phyloP scores from a whole-genome alignment of 2,329 filamentous ascomycete genomes.

The Arachnopeziza araneosa region DNA sequence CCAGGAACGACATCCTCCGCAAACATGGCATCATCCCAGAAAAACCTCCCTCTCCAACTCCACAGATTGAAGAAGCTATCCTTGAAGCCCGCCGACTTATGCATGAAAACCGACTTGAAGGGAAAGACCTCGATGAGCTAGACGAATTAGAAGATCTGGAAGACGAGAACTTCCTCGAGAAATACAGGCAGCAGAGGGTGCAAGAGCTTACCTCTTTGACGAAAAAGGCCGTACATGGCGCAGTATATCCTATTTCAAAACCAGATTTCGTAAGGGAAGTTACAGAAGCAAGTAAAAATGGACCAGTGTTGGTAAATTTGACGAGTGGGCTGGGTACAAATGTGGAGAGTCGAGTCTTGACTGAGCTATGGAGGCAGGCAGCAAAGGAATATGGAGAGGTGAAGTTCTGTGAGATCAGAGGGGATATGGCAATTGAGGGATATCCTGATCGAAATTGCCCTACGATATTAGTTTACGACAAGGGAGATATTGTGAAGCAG shows the following conservation, averaged over 20 bases:
- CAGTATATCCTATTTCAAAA: constrained; percentile 90
- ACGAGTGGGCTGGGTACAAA: constrained; percentile 75
- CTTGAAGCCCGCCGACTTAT: constrained; percentile 75
- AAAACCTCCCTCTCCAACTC: constrained; percentile 90
- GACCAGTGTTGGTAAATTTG: constrained; percentile 70
- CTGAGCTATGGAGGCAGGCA: constrained; percentile 79
- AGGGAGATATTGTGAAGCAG: constrained; percentile 88
- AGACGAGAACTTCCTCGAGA: constrained; percentile 84
- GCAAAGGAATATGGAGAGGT: constrained; percentile 84
- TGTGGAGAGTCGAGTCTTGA: constrained; percentile 75
- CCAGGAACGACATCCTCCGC: constrained; percentile 97
- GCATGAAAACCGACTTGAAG: constrained; percentile 87
- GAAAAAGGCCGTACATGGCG: constrained; percentile 75
- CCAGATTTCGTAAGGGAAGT: constrained; percentile 89
- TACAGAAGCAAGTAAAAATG: constrained; percentile 77
- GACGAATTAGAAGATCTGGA: constrained; percentile 93
- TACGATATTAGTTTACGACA: constrained; percentile 86
- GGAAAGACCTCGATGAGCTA: constrained; percentile 90
- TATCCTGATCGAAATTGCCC: constrained; percentile 95
- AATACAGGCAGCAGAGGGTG: constrained; percentile 83
- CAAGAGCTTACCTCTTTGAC: constrained; percentile 71
- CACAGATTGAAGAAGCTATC: constrained; percentile 92
- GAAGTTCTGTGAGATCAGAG: constrained; percentile 96
- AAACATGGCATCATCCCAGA: constrained; percentile 98
- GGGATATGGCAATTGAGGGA: constrained; percentile 88